Evolutionary conservation across 495 filamentous ascomycete genomes (phyloP), one percentile per base, ranked within the genome.

Genomic region (Penicillium goetzii): DNA sequence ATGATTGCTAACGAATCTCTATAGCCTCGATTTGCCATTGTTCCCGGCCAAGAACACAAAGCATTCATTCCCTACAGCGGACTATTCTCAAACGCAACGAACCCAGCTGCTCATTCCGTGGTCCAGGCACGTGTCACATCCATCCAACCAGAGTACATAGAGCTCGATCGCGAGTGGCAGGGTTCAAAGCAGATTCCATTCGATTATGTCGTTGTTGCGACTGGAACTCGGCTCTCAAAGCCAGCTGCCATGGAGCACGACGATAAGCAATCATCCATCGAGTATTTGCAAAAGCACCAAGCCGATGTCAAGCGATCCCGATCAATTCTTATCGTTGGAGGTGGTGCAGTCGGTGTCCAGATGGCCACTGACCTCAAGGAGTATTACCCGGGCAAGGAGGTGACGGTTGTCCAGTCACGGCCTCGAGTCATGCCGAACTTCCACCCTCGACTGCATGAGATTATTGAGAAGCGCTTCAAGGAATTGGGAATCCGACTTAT

Each of bases 261-360:
- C 58, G 79, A 82, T 30, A 85, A 85, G 57, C 53, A 52, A 1
- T 80, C 64, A 23, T 80, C 75, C 0, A 73, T 79, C 26, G 61
- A 71, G 3, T 80, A 79, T 57, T 65, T 80, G 6, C 75, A 77
- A 41, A 74, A 68, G 4, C 78, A 80, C 61, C 78, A 80, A 55
- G 65, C 62, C 1, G 67, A 70, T 26, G 67, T 78, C 2, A 74
- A 78, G 55, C 43, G 60, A 6, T 67, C 82, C 2, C 67, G 76
- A 26, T 80, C 78, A 0, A 79, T 89, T 55, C 74, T 84, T 6
- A 78, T 89, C 21, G 80, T 87, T 1, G 87, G 87, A 3, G 87
- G 84, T 1, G 87, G 87, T 2, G 84, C 86, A 5, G 85, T 86
- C 0, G 86, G 86, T 1, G 80, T 89, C 0, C 83, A 89, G 71